These are phyloP conservation scores for Lactarius indigo DNA, from an alignment of 768 basidiomycete species.

Conservation along the genomic window DNA sequence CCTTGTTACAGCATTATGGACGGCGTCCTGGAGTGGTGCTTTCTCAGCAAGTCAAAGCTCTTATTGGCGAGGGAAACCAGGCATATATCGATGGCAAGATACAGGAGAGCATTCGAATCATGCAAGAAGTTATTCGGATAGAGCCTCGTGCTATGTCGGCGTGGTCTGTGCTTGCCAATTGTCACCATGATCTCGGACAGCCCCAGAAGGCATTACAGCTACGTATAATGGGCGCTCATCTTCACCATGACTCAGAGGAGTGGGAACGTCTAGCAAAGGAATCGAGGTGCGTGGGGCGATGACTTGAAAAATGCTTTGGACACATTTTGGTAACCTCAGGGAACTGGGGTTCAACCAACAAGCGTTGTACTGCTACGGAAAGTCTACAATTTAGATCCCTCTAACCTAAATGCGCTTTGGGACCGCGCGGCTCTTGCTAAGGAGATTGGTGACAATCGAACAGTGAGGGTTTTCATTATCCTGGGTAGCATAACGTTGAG, in stretches of 20 bases:
- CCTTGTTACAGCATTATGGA: slow-evolving; percentile 31
- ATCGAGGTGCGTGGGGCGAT: slow-evolving; percentile 52
- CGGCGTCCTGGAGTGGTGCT: slow-evolving; percentile 54
- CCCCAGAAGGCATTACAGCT: slow-evolving; percentile 72
- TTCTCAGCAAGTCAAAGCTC: slow-evolving; percentile 64
- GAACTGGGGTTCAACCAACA: slow-evolving; percentile 75
- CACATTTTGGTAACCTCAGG: slow-evolving; percentile 34
- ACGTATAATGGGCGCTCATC: slow-evolving; percentile 86
- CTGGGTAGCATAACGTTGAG: background rate
- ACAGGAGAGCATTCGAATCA: slow-evolving; percentile 65
- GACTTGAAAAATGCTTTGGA: background rate
- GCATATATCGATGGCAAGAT: slow-evolving; percentile 74
- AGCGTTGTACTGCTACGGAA: slow-evolving; percentile 89
- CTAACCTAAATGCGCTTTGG: slow-evolving; percentile 84
- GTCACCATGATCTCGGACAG: slow-evolving; percentile 71
- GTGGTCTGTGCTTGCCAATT: slow-evolving; percentile 86
- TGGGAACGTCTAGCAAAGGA: slow-evolving; percentile 81
- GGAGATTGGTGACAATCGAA: slow-evolving; percentile 65
- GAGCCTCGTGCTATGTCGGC: slow-evolving; percentile 81
- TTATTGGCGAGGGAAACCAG: slow-evolving; percentile 85
- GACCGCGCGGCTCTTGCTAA: slow-evolving; percentile 82
- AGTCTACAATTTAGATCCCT: slow-evolving; percentile 70
- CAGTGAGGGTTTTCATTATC: slow-evolving; percentile 40
- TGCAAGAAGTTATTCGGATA: slow-evolving; percentile 91
- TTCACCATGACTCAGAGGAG: slow-evolving; percentile 77